Conservation (phyloP, 2,329 filamentous ascomycete genomes). For the Thelonectria olida region DNA sequence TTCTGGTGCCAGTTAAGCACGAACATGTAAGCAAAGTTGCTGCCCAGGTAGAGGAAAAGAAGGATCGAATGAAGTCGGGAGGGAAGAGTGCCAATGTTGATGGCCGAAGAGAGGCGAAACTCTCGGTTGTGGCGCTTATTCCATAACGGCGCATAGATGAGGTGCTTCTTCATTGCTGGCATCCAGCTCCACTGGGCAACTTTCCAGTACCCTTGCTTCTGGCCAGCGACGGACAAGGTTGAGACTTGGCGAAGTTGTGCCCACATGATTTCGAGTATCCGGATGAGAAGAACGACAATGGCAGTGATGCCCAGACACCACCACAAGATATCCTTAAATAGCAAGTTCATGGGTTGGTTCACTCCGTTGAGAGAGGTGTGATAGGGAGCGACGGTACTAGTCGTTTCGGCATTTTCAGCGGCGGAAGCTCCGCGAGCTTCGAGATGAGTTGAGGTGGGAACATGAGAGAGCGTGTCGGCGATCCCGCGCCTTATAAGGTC, state of each 20-base stretch:
- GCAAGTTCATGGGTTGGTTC: conserved; percentile 65
- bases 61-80: conserved; percentile 70
- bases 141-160: conserved; percentile 69
- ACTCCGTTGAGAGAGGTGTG: conserved; percentile 67
- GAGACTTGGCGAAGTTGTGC: conserved; percentile 67
- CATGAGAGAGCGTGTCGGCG: conserved; percentile 42
- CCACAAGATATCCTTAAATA: conserved; percentile 68
- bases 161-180: conserved; percentile 68
- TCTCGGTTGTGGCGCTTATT: conserved; percentile 75
- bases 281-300: conserved; percentile 61
- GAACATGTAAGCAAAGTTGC: conserved; percentile 71
- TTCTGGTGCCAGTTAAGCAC: conserved; percentile 66
- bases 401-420: conserved; percentile 45
- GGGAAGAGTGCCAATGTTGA: conserved; percentile 70
- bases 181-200: conserved; percentile 67
- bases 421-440: conserved; percentile 41
- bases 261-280: conserved; percentile 63
- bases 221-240: conserved; percentile 62
- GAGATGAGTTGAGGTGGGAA: conserved; percentile 43
- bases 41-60: conserved; percentile 64
- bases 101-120: conserved; percentile 67
- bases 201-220: conserved; percentile 69
- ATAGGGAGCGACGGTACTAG: conserved; percentile 64
- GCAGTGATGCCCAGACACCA: conserved; percentile 67
- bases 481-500: conserved; percentile 43